Percentiles rank a stretch among this genome's conserved stretches.
Evolutionary conservation across 345 rosid genomes (phyloP).

Genomic region (Aquilaria yunnanensis): DNA sequence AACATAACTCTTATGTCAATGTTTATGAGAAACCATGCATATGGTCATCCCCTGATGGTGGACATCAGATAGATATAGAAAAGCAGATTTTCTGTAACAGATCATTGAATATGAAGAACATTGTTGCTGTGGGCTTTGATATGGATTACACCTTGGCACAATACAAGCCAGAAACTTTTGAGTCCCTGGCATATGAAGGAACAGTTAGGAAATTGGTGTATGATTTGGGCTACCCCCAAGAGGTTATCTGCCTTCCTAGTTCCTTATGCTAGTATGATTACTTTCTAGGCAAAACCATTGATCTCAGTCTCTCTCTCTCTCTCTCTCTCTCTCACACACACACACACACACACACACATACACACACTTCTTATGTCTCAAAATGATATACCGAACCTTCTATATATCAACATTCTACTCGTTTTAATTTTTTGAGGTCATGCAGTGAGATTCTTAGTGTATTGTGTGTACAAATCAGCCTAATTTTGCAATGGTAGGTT

Average conservation of each 20-base stretch:
- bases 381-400: no score
- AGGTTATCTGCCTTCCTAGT: conserved; percentile 36
- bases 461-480: no score
- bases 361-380: no score
- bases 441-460: no score
- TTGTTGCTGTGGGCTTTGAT: conserved; percentile 81
- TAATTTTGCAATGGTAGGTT: no score
- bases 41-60: conserved; percentile 66
- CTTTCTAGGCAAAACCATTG: no score
- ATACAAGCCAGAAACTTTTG: conserved; percentile 84
- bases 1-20: conserved; percentile 18
- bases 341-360: no score
- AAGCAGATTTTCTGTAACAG: conserved; percentile 87
- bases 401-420: no score
- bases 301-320: no score
- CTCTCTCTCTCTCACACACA: no score
- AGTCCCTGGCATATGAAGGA: conserved; percentile 80
- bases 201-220: conserved; percentile 69
- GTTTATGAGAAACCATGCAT: conserved; percentile 33
- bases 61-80: conserved; percentile 37
- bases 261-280: not conserved
- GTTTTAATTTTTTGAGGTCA: no score
- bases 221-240: conserved; percentile 77
- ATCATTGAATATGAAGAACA: conserved; percentile 80
- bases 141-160: conserved; percentile 96